Base-by-base conservation (phyloP, 1,139 yeast species). In the Geotrichum klebahnii region DNA sequence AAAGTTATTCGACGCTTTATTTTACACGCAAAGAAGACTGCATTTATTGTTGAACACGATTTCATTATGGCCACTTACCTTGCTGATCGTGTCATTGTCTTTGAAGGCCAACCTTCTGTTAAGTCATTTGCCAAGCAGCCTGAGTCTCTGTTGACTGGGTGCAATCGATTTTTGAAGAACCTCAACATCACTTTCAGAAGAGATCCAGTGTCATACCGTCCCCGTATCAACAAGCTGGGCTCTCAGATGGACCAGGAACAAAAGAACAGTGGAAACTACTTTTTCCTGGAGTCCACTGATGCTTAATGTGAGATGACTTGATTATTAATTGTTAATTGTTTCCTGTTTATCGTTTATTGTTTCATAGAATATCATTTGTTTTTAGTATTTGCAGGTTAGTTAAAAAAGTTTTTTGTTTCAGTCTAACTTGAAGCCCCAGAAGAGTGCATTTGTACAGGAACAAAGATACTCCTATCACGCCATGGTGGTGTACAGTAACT, bases 221-320 rank as follows among this genome's bases (percentile, higher is more conserved):
- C 98, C 65, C 85, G 99, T 80, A 92, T 92, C 70, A 92, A 92
- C 77, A 92, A 92, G 74, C 75, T 86, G 67, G 97, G 86, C 67
- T 90, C 97, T 52, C 98, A 92, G 77, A 88, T 92, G 96, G 98
- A 92, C 71, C 90, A 84, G 73, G 97, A 92, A 73, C 98, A 92
- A 72, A 92, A 92, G 74, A 66, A 79, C 46, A 67, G 80, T 47
- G 98, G 98, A 55, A 89, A 92, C 75, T 92, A 85, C 74, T 92
- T 92, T 82, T 92, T 92, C 80, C 78, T 92, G 74, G 97, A 90
- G 67, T 73, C 64, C 72, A 77, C 67, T 71, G 73, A 69, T 33
- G 62, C 57, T 28, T 60, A 57, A 51, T 40, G 35, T 31, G n/a
- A n/a, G n/a, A n/a, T n/a, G n/a, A n/a, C n/a, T n/a, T n/a, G n/a